These are phyloP conservation scores for Acanthamoeba castellanii DNA, from an alignment of 208 protist species.

Conservation along the genomic window DNA sequence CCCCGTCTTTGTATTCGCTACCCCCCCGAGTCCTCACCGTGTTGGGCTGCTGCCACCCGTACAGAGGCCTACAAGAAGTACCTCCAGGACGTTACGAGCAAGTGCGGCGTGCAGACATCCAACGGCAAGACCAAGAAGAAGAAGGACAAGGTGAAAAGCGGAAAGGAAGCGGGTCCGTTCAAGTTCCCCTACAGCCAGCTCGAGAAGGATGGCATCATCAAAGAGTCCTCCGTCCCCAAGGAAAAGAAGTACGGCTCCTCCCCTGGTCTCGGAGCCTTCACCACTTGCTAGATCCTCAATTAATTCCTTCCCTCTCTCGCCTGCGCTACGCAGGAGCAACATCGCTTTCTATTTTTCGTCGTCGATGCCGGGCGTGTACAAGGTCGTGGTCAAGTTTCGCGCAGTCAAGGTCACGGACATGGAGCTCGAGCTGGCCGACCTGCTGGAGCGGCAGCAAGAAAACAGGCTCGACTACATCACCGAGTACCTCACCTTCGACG, in stretches of 20 bases:
- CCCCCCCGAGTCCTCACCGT: not conserved
- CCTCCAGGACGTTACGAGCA: constrained; percentile 82
- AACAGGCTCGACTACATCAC: constrained; percentile 81
- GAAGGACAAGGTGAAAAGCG: not conserved
- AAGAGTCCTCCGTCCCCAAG: constrained; percentile 85
- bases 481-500: constrained; percentile 85
- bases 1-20: not conserved
- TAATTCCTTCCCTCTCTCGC: not conserved
- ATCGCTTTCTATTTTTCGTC: constrained; percentile 83
- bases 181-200: constrained; percentile 86
- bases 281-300: not conserved
- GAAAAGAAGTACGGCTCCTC: constrained; percentile 71
- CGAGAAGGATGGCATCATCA: constrained; percentile 87
- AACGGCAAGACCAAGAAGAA: not conserved
- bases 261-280: not conserved
- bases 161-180: constrained; percentile 77
- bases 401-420: constrained; percentile 77
- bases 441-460: constrained; percentile 83
- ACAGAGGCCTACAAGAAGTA: constrained; percentile 83
- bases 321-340: constrained; percentile 51
- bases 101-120: constrained; percentile 59
- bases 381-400: constrained; percentile 79
- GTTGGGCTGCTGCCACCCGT: not conserved
- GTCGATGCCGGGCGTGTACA: constrained; percentile 79
- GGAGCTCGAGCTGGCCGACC: constrained; percentile 83